A percentile compares a stretch with the other conserved stretches of the same genome.
Evolutionary conservation across 805 yeast genomes (phyloP).

Genomic region (Wickerhamiella sorbophila): DNA sequence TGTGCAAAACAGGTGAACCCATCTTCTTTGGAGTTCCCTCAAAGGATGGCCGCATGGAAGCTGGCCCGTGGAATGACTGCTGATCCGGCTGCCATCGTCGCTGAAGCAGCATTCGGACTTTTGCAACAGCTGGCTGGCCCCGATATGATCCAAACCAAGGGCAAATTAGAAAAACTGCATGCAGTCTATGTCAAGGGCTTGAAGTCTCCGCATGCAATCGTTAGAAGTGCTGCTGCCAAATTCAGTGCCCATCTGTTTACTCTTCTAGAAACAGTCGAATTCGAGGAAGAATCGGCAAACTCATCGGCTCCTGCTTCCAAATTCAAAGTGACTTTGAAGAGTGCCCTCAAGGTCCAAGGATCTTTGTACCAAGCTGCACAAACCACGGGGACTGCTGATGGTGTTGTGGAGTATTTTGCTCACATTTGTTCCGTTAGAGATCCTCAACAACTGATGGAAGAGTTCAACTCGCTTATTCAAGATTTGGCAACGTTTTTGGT

Average conservation of each 20-base stretch:
- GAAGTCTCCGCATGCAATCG: conserved; percentile 13
- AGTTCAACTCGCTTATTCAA: not conserved
- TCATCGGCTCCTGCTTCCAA: not conserved
- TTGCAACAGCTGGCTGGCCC: conserved; percentile 17
- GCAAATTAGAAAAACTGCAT: conserved; percentile 21
- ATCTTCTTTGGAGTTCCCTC: conserved; percentile 21
- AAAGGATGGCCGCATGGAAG: conserved; percentile 23
- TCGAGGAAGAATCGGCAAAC: not conserved
- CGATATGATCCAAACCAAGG: conserved; percentile 13
- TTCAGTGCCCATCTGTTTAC: conserved; percentile 17
- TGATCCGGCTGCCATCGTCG: conserved; percentile 21
- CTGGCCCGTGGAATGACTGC: conserved; percentile 16
- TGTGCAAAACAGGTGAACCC: conserved; percentile 6
- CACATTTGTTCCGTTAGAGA: not conserved
- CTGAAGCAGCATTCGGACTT: conserved; percentile 22
- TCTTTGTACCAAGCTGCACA: conserved; percentile 1
- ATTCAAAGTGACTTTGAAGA: not conserved
- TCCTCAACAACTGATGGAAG: not conserved
- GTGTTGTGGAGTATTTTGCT: conserved; percentile 1
- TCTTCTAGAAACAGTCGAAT: not conserved
- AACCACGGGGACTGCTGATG: conserved; percentile 3
- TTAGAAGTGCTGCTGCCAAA: conserved; percentile 21
- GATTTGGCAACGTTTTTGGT: conserved; percentile 11
- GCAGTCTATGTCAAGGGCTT: conserved; percentile 17
- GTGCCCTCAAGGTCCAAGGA: not conserved